phyloP scores from a whole-genome alignment of 768 basidiomycete genomes.

The Pilatotrama ljubarskyi region DNA sequence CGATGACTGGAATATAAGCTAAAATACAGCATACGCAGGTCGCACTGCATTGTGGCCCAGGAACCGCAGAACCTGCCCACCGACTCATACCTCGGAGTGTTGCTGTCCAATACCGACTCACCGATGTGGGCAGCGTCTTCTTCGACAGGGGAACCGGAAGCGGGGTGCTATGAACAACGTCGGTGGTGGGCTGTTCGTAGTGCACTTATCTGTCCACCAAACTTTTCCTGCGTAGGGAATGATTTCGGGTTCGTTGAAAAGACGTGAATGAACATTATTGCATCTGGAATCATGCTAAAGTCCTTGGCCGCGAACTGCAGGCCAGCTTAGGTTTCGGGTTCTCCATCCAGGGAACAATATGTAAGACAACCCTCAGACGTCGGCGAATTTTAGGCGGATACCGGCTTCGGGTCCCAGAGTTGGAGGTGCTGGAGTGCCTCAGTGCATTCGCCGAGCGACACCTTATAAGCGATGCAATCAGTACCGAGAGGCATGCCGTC shows the following conservation, averaged over 20 bases:
- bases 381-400: background rate
- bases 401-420: conserved; percentile 8
- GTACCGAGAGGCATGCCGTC: background rate
- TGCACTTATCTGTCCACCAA: too few species aligned
- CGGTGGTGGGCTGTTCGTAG: too few species aligned
- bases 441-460: conserved; percentile 1
- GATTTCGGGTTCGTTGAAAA: too few species aligned
- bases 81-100: conserved; percentile 49
- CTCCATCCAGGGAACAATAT: too few species aligned
- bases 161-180: conserved; percentile 50
- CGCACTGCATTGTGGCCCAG: conserved; percentile 60
- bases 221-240: too few species aligned
- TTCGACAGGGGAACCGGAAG: conserved; percentile 73
- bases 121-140: conserved; percentile 63
- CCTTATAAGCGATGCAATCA: background rate
- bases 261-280: too few species aligned
- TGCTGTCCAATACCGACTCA: conserved; percentile 71
- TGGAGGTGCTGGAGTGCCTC: background rate
- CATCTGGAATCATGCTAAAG: too few species aligned
- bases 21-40: conserved; percentile 40
- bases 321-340: too few species aligned
- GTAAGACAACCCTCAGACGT: background rate
- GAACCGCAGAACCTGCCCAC: conserved; percentile 31
- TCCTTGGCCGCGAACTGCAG: too few species aligned
- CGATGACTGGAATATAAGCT: background rate